phyloP scores from a whole-genome alignment of 2,329 filamentous ascomycete species.

The Alternaria burnsii region DNA sequence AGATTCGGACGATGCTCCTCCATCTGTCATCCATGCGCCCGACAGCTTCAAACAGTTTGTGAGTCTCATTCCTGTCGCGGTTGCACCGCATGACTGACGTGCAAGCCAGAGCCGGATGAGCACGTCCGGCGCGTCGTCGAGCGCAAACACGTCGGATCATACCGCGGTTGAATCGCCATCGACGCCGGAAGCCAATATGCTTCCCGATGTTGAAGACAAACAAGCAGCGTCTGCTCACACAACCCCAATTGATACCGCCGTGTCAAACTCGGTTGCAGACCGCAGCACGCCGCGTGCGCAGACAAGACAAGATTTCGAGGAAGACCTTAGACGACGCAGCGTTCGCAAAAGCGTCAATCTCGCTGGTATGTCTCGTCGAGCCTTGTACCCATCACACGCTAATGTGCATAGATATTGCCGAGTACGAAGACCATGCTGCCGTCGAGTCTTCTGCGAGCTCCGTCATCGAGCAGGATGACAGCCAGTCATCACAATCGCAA shows the following conservation, averaged over 20 bases:
- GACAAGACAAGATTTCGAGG: slow-evolving; percentile 77
- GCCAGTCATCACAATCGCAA: slow-evolving; percentile 43
- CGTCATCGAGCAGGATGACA: slow-evolving; percentile 46
- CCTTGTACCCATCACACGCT: slow-evolving; percentile 13
- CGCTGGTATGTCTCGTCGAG: slow-evolving; percentile 66
- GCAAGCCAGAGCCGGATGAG: slow-evolving; percentile 39
- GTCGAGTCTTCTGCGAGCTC: slow-evolving; percentile 43
- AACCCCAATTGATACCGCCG: slow-evolving; percentile 77
- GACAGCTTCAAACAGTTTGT: slow-evolving; percentile 85
- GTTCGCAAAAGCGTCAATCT: slow-evolving; percentile 75
- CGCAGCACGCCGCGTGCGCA: slow-evolving; percentile 84
- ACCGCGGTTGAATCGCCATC: slow-evolving; percentile 50
- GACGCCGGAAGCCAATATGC: slow-evolving; percentile 50
- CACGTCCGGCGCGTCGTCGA: slow-evolving; percentile 40
- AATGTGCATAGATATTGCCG: slow-evolving; percentile 55
- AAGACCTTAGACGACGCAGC: slow-evolving; percentile 60
- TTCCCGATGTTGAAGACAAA: slow-evolving; percentile 49
- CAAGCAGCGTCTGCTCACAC: slow-evolving; percentile 60
- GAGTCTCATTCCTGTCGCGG: slow-evolving; percentile 31
- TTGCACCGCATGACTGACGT: slow-evolving; percentile 44
- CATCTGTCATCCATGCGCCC: slow-evolving; percentile 91
- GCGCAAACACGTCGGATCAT: slow-evolving; percentile 44
- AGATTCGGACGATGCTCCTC: slow-evolving; percentile 76
- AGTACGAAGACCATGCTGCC: slow-evolving; percentile 51
- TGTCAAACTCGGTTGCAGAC: slow-evolving; percentile 62